Evolutionary conservation across 345 rosid genomes (phyloP).

Genomic region (Iberis pinnata): DNA sequence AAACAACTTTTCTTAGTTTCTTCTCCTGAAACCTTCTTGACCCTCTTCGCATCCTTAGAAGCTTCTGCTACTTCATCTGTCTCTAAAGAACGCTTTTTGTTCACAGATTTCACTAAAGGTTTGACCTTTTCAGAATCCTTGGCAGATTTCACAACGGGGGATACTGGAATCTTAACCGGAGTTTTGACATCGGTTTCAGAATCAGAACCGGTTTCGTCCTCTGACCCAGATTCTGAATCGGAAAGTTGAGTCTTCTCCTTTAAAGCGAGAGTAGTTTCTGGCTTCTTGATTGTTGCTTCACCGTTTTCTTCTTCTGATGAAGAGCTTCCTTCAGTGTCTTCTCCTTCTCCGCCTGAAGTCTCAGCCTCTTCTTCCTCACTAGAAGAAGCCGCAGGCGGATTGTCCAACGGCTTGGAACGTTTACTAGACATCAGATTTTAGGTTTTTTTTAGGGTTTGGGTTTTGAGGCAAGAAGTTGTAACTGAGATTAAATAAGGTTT

Average conservation of each 20-base stretch:
- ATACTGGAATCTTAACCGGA: constrained; percentile 6
- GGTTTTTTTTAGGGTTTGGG: constrained; percentile 7
- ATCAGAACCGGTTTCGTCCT: constrained; percentile 31
- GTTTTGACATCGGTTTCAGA: constrained; percentile 18
- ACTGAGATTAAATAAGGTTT: background rate
- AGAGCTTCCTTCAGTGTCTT: constrained; percentile 2
- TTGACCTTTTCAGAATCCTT: constrained; percentile 8
- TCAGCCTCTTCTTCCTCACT: constrained; percentile 27
- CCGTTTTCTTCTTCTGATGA: constrained; percentile 6
- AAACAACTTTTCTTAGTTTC: constrained; percentile 17
- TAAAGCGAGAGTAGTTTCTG: background rate
- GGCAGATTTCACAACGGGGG: constrained; percentile 31
- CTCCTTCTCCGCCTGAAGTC: constrained; percentile 5
- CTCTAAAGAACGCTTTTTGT: constrained; percentile 19
- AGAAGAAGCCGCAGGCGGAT: constrained; percentile 31
- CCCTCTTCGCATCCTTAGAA: constrained; percentile 13
- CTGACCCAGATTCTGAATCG: constrained; percentile 24
- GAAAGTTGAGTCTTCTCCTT: constrained; percentile 1
- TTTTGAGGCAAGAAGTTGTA: background rate
- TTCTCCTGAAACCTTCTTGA: constrained; percentile 15
- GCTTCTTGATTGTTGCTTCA: constrained; percentile 3
- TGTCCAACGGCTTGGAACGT: constrained; percentile 17
- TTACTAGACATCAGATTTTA: constrained; percentile 1
- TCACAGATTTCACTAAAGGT: background rate
- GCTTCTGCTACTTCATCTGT: constrained; percentile 1